Evolutionary conservation across 2,329 filamentous ascomycete genomes (phyloP).

Genomic region (Colletotrichum melonis): DNA sequence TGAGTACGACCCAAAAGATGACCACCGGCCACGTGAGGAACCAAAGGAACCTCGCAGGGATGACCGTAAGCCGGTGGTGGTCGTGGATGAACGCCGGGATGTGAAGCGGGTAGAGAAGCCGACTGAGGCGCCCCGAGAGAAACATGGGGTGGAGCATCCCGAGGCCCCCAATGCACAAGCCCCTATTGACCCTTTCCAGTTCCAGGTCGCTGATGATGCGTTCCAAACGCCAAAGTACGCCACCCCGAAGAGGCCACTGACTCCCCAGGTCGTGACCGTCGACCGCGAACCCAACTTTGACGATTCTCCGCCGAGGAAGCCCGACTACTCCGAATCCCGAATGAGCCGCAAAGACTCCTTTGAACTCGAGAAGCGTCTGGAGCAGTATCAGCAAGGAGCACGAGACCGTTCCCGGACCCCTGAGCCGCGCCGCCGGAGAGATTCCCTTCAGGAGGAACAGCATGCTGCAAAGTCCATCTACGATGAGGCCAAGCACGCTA

Average conservation of each 20-base stretch:
- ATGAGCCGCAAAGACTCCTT: conserved; percentile 63
- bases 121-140: conserved; percentile 32
- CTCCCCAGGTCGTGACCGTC: conserved; percentile 64
- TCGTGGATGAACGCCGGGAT: conserved; percentile 36
- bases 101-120: conserved; percentile 42
- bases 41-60: conserved; percentile 38
- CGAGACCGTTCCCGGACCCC: conserved; percentile 39
- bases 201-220: conserved; percentile 64
- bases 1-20: conserved; percentile 30
- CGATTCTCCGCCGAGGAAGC: conserved; percentile 44
- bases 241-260: conserved; percentile 56
- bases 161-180: conserved; percentile 40
- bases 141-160: conserved; percentile 35
- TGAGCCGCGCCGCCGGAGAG: conserved; percentile 36
- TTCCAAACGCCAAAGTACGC: conserved; percentile 55
- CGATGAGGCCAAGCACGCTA: conserved; percentile 59
- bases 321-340: conserved; percentile 46
- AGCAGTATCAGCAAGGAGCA: conserved; percentile 40
- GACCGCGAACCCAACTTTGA: conserved; percentile 65
- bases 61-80: conserved; percentile 34
- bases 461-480: conserved; percentile 57
- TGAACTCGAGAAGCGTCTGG: conserved; percentile 52
- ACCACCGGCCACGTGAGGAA: conserved; percentile 37
- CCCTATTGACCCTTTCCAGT: conserved; percentile 69
- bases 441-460: conserved; percentile 50